Base-by-base conservation (phyloP, 2,329 filamentous ascomycete species). In the Nothopassalora personata region DNA sequence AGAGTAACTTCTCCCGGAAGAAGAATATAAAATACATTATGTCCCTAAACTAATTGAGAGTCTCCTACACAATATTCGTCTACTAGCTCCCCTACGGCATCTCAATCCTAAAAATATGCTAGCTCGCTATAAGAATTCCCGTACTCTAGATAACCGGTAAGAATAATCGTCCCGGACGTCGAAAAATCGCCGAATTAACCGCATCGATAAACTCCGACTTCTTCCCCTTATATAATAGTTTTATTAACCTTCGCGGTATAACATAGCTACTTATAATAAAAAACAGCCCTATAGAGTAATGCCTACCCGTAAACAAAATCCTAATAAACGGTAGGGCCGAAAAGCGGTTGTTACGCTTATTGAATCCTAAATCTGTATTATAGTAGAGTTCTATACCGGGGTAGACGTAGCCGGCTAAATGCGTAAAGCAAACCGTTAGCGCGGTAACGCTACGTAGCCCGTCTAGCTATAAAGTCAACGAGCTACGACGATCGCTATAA, bases 21-120 rank as follows among this genome's bases (percentile, higher is more conserved):
- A 87, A 70, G 69, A 86, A 88, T 72, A 81, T 86, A 73, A 86
- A 88, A 69, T 86, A 86, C 67, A 87, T 87, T 67, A 83, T 77
- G 68, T 88, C 83, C 58, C 67, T 68, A 53, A 77, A 74, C 76
- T 75, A 77, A 18, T 71, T 74, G 71, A 78, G 80, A 2, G 83
- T 60, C 63, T 86, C 83, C 9, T 75, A 76, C 9, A 71, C 61
- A 67, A 80, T 77, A 36, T 65, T 81, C 5, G 62, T 64, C 60
- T 79, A 70, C 27, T 72, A 50, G 18, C 53, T 46, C 0, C 65
- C 63, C 27, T 62, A 68, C 9, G 65, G 61, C 11, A 76, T 73
- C 71, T 75, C 79, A 54, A 82, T 73, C 3, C 77, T 77, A 48
- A 84, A 77, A 0, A 81, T 64, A 63, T 86, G 82, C 74, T 81